Evolutionary conservation across 148 eudicot species (phyloP), one percentile per base, ranked within the genome.

Genomic region (Diospyros lotus): DNA sequence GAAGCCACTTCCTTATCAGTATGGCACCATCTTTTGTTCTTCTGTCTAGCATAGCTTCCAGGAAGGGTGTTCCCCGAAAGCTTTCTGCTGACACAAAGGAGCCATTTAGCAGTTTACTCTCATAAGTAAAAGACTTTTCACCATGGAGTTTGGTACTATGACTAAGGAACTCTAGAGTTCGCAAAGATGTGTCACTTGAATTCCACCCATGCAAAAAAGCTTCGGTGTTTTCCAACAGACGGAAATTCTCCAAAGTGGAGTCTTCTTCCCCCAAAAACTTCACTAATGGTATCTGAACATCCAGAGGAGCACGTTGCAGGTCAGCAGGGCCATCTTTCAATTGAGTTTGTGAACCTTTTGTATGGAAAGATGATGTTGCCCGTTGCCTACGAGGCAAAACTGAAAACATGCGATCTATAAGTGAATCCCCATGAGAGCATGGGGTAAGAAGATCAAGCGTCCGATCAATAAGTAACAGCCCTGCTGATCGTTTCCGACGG

Each of bases 391-490:
- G 97, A 58, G 93, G 97, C 73, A 90, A 83, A 73, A 91, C 85
- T 68, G 97, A 85, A 84, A 85, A 89, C 52, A 92, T 84, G 14
- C 94, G 88, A 79, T 92, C 98, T 64, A 87, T 81, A 77, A 95
- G 92, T 73, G 98, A 95, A 83, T 95, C 97, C 17, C 94, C 92
- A 78, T 90, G 96, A 78, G 87, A 88, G 82, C 94, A 87, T 46
- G 98, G 98, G 48, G 97, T 95, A 67, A 90, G 88, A 79, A 95
- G 94, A 88, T 95, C 98, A 64, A 92, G 84, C n/a, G 97, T 92
- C 54, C 98, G 98, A 69, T 95, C 98, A 72, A 95, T 81, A 58
- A 95, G 84, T 75, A 95, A 83, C 75, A 95, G 85, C 75, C 97
- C 91, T 48, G 96, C 97, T 39, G 98, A 85, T 82, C 91, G 88